These are phyloP conservation scores for Phytopythium mirpurense DNA, from an alignment of 352 stramenopile species.

Conservation along the genomic window DNA sequence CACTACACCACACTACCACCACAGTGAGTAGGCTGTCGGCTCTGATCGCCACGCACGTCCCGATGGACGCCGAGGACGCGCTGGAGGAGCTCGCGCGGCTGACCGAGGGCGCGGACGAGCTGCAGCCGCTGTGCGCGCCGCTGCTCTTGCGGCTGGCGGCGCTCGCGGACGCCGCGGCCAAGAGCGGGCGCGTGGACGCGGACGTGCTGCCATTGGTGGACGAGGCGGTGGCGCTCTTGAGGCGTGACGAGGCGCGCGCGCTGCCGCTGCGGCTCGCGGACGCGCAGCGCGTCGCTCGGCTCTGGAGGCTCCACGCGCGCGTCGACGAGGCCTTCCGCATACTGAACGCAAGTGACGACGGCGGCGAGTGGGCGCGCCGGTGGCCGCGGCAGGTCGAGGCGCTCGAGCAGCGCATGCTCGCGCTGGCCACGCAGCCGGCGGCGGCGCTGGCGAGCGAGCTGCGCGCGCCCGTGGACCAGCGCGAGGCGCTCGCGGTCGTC, in stretches of 20 bases:
- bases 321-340: constrained; percentile 31
- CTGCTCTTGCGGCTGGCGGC: constrained; percentile 24
- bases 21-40: no score
- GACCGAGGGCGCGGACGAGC: constrained; percentile 23
- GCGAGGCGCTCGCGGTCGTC: constrained; percentile 44
- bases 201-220: constrained; percentile 17
- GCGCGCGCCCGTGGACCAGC: constrained; percentile 12
- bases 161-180: constrained; percentile 15
- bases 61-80: no score
- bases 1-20: no score
- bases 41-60: no score
- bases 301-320: constrained; percentile 30
- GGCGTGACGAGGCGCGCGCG: constrained; percentile 18
- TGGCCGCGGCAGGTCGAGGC: constrained; percentile 41
- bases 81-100: constrained; percentile 19
- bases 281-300: constrained; percentile 22
- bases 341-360: constrained; percentile 21
- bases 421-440: constrained; percentile 12
- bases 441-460: constrained; percentile 4
- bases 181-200: not conserved
- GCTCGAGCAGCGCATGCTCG: constrained; percentile 38
- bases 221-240: constrained; percentile 22
- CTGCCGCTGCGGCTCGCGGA: constrained; percentile 33
- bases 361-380: constrained; percentile 32
- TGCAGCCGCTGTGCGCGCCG: constrained; percentile 28